Percentiles rank a stretch among this genome's conserved stretches.
phyloP scores from a whole-genome alignment of 83 land plant species.

The Larix sibirica region DNA sequence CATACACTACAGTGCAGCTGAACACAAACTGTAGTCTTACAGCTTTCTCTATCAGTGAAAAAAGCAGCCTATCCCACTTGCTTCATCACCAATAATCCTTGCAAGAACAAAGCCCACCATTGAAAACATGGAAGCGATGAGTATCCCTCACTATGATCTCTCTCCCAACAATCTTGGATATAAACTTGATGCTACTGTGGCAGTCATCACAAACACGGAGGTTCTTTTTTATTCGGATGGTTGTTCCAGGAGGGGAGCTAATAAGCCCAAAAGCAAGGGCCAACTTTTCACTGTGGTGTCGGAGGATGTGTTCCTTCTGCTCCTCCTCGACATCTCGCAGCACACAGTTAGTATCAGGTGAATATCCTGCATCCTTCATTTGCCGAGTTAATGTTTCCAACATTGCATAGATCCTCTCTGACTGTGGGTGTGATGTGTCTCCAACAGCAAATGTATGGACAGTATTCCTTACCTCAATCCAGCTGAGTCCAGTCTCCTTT shows the following conservation, averaged over 20 bases:
- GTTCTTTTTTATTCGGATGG: constrained; percentile 3
- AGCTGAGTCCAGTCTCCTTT: constrained; percentile 62
- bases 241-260: background rate
- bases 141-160: background rate
- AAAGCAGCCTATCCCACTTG: too few relatives aligned
- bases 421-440: background rate
- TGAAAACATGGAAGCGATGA: background rate
- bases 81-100: constrained; percentile 1
- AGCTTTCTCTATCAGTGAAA: too few relatives aligned
- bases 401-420: background rate
- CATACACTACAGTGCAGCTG: too few relatives aligned
- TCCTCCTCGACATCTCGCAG: constrained; percentile 3
- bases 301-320: background rate
- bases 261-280: background rate
- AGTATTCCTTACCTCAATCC: constrained; percentile 51
- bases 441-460: constrained; percentile 36
- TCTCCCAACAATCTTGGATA: constrained; percentile 7
- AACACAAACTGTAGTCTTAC: too few relatives aligned
- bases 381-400: background rate
- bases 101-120: background rate
- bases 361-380: constrained; percentile 10
- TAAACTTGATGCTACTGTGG: constrained; percentile 1
- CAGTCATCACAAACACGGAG: background rate
- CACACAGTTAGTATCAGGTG: background rate
- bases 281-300: background rate